Base-by-base conservation (phyloP, 75 land plant species). In the Adiantum capillusveneris region DNA sequence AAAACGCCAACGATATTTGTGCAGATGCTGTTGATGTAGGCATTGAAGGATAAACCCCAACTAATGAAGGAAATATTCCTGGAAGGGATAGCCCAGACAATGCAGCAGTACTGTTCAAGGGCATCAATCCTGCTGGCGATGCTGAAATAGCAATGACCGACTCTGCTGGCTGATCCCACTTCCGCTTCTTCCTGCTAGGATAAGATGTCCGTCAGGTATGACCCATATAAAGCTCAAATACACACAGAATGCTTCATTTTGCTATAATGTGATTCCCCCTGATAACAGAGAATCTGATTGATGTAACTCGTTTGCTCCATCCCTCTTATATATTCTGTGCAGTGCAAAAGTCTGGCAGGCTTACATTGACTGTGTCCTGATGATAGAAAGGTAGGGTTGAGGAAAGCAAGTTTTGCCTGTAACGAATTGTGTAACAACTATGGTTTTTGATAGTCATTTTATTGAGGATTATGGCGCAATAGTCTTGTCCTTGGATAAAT, bases 81-180 rank as follows among this genome's bases (percentile, higher is more conserved):
- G 77, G 68, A 26, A 75, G 53, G 25, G 69, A 31, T 21, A 72
- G 43, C 3, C 79, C 83, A 30, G 68, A 46, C 64, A 80, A 36
- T 41, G 63, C 7, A 55, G 87, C 81, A 29, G 71, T 30, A 48
- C 75, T 7, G 34, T 75, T 77, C n/a, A n/a, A n/a, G 48, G 85
- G 77, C 22, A 81, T 56, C 12, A 69, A 64, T 0, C 72, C 22
- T 34, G 83, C 81, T 54, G 80, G 72, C 3, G 7, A 3, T 34
- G 37, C 37, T 34, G 37, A 34, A 9, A 9, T 9, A 25, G 87
- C 60, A 37, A 79, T 43, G 25, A 84, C 52, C 0, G 77, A 60
- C 70, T 84, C 88, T 25, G 84, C 91, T 46, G 91, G 96, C 50
- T 90, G 84, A 50, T 91, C 97, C 97, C 97, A 91, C 68, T 87